phyloP scores from a whole-genome alignment of 1,284 basidiomycete species.

The Schizopora paradoxa region DNA sequence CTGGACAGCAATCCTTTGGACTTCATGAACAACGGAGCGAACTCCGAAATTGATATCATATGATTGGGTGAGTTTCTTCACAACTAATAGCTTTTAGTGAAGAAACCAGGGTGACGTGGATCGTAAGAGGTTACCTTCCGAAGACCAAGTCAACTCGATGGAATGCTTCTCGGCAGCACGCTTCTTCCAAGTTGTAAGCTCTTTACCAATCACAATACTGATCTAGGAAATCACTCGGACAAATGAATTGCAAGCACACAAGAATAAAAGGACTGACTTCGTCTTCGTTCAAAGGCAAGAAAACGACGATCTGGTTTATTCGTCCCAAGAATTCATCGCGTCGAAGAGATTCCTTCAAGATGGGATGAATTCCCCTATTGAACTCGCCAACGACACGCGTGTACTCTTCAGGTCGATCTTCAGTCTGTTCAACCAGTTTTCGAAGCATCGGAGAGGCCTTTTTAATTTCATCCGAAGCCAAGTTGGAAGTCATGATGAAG shows the following conservation, averaged over 20 bases:
- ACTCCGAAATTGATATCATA: slow-evolving; percentile 5
- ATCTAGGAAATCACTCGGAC: background rate
- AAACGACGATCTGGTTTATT: slow-evolving; percentile 5
- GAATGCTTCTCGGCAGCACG: background rate
- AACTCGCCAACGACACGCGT: slow-evolving; percentile 1
- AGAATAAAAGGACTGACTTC: background rate
- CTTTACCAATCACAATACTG: background rate
- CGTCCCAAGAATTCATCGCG: slow-evolving; percentile 5
- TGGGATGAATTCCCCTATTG: slow-evolving; percentile 1
- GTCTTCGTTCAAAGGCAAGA: slow-evolving; percentile 2
- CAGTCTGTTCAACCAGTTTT: background rate
- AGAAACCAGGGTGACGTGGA: background rate
- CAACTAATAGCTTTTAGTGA: background rate
- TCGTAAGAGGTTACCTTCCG: background rate
- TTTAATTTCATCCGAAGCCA: slow-evolving; percentile 1
- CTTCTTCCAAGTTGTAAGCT: background rate
- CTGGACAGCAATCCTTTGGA: slow-evolving; percentile 1
- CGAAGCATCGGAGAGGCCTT: background rate
- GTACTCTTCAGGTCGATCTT: slow-evolving; percentile 1
- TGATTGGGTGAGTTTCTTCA: background rate
- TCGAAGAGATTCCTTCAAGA: background rate
- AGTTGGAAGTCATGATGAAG: slow-evolving; percentile 6
- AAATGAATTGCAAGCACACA: background rate
- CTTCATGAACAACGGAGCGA: slow-evolving; percentile 1
- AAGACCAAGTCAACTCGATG: background rate